Evolutionary conservation across 2,329 filamentous ascomycete genomes (phyloP), one percentile per base, ranked within the genome.

Genomic region (Leptosphaerulina australis): DNA sequence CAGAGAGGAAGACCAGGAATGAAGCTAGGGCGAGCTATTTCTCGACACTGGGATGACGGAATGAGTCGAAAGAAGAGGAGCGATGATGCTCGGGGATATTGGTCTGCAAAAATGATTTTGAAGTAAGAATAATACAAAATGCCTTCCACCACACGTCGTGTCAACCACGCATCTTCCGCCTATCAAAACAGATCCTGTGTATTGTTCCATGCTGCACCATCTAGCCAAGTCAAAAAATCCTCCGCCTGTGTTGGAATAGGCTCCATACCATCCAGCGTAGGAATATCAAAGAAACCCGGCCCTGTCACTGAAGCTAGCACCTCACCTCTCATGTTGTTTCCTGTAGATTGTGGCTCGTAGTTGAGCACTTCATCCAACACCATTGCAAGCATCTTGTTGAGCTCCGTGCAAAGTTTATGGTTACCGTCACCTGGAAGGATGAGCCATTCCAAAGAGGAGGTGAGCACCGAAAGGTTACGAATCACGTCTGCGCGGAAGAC

Each of bases 201-300:
- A 40, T 68, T 71, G 39, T 62, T 69, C 67, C 66, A 71, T 14
- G 69, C 69, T n/a, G 68, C 68, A 38, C 70, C 66, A 53, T 72
- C 68, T 41, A 72, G 29, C 69, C 69, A 72, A 28, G 64, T 66
- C 38, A 72, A 43, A 50, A 72, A 71, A 24, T 69, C 65, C 40
- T 70, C 68, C 0, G 65, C 65, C 49, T 70, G 65, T 1, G 64
- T 71, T 6, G 69, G 69, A 24, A 72, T 71, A 11, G 69, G 68
- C 52, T 71, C 69, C 54, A 72, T 60, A 1, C 69, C 69, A 26
- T 70, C 68, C 20, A 69, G 56, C 55, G 69, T 61, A 0, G 68
- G 68, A 39, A 72, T 64, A 31, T 72, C 67, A 25, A 72, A 70
- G 55, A 70, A 70, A 0, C 62, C 60, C 1, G 56, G 48, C 5